Base-by-base conservation (phyloP, 1,139 yeast species). In the Chernovozyma aurita region DNA sequence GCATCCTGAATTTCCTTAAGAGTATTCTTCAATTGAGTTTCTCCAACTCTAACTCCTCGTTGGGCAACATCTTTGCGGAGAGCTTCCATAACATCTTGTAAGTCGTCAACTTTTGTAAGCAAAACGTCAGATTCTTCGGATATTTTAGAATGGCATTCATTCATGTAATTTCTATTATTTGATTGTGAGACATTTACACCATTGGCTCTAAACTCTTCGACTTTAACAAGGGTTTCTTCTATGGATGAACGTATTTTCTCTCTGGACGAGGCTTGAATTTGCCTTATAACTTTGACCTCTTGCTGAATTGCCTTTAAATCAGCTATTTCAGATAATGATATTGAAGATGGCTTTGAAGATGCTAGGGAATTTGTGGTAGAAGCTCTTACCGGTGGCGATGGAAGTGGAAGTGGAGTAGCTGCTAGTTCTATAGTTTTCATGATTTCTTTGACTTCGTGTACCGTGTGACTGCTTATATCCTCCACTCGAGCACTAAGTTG, bases 71-170 rank as follows among this genome's bases (percentile, higher is more conserved):
- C 98, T 47, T 87, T 81, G 41, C 97, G 71, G 41, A 92, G 65
- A 1, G 88, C 88, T 52, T 94, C 98, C 59, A 94, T 85, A 5
- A 85, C 59, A 59, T 94, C 98, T 54, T 90, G 97, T 26, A 94
- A 65, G 49, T 88, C 97, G 54, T 94, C 98, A 3, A 90, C 95
- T 44, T 73, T 77, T 0, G 94, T 81, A 31, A 94, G 68, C 17
- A 92, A 61, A 1, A 57, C 53, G 53, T 87, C 96, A 6, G 95
- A 82, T 18, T 85, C 90, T 35, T 76, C 79, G 1, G 95, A 84
- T 18, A 92, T 69, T 47, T 79, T 80, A 11, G 67, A 56, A 50
- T 85, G 90, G 39, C 96, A 85, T 12, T 74, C 70, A 35, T 82
- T 90, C 83, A 90, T 84, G 49, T 85, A 87, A 1, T 73, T 56